Conservation (phyloP, 257 asterid genomes). For the Solanum acaule region DNA sequence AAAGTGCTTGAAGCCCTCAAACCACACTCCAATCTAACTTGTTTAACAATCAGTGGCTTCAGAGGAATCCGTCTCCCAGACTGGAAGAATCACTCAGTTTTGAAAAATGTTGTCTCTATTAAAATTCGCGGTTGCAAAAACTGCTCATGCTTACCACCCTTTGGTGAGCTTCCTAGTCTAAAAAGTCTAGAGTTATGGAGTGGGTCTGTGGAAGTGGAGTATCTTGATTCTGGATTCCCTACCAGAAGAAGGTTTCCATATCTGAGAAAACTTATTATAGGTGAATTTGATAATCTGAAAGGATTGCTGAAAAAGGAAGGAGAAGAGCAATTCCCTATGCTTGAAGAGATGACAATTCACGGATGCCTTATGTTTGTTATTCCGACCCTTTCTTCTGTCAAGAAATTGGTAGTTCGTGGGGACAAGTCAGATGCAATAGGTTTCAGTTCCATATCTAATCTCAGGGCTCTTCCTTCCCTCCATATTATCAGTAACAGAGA, state of each 20-base stretch:
- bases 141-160: constrained; percentile 2
- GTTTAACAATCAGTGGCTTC: neutral
- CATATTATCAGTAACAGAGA: rapidly evolving
- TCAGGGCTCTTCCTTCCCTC: too few species aligned
- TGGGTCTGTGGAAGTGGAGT: neutral
- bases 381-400: too few species aligned
- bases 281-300: neutral
- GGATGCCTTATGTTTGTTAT: rapidly evolving
- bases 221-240: neutral
- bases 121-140: neutral
- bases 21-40: constrained; percentile 4
- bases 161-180: constrained; percentile 11
- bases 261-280: too few species aligned
- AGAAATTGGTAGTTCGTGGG: rapidly evolving
- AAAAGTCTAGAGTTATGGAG: neutral
- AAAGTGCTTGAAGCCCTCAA: constrained; percentile 16
- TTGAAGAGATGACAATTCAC: neutral
- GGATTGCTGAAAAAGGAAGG: neutral
- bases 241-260: too few species aligned
- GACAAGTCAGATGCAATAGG: too few species aligned
- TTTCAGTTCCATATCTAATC: too few species aligned
- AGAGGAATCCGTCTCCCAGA: neutral
- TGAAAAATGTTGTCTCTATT: too few species aligned
- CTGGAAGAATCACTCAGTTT: too few species aligned
- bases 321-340: neutral